phyloP scores from a whole-genome alignment of 768 basidiomycete species.

The Astraeus odoratus region DNA sequence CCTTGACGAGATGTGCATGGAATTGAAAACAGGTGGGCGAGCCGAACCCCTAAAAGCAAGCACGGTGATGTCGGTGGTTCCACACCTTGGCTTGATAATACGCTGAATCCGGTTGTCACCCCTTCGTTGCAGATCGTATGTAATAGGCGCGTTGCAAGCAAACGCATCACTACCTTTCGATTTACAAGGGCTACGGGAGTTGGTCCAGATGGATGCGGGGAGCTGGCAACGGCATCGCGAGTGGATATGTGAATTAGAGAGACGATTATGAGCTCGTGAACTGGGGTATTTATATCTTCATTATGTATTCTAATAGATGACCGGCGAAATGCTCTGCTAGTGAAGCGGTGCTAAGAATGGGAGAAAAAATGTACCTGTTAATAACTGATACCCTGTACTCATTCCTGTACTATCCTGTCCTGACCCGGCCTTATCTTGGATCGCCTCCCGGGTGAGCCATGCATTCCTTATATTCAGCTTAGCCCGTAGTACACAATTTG shows the following conservation, averaged over 20 bases:
- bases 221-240: slow-evolving; percentile 37
- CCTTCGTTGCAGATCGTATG: slow-evolving; percentile 32
- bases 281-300: background rate
- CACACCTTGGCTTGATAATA: background rate
- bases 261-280: background rate
- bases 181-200: slow-evolving; percentile 25
- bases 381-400: too few species aligned
- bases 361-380: too few species aligned
- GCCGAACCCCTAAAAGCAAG: slow-evolving; percentile 37
- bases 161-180: slow-evolving; percentile 33
- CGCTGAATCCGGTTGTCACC: background rate
- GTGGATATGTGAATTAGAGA: slow-evolving; percentile 25
- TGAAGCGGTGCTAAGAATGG: too few species aligned
- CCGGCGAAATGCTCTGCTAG: background rate
- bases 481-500: too few species aligned
- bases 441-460: too few species aligned
- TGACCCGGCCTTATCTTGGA: too few species aligned
- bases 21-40: slow-evolving; percentile 23
- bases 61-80: slow-evolving; percentile 38
- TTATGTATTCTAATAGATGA: background rate
- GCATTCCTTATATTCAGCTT: too few species aligned
- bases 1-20: slow-evolving; percentile 34
- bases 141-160: slow-evolving; percentile 35
- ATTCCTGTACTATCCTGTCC: too few species aligned
- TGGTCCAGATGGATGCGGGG: slow-evolving; percentile 33